phyloP scores from a whole-genome alignment of 495 filamentous ascomycete genomes.

The Penicillium nucicola region DNA sequence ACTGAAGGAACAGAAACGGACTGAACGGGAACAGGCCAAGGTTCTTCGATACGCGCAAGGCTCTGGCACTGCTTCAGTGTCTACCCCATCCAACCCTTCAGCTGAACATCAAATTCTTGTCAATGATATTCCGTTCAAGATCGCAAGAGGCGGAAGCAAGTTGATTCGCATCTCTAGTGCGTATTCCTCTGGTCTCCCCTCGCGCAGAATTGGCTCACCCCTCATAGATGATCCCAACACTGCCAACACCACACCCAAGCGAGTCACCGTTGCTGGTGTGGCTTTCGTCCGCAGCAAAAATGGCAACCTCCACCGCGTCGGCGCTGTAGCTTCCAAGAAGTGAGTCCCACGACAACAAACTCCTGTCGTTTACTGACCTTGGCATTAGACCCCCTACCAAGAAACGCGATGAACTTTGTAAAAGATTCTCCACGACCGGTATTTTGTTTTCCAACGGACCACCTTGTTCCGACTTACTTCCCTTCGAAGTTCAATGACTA shows the following conservation, averaged over 20 bases:
- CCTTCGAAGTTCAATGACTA: conserved; percentile 12
- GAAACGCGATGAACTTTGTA: conserved; percentile 80
- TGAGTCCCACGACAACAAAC: conserved; percentile 12
- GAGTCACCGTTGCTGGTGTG: conserved; percentile 73
- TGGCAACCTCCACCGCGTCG: conserved; percentile 78
- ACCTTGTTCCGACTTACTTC: conserved; percentile 5
- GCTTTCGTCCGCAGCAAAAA: conserved; percentile 86
- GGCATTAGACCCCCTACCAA: conserved; percentile 47
- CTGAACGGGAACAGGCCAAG: conserved; percentile 61
- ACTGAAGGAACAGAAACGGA: conserved; percentile 54
- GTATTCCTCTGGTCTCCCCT: conserved; percentile 13
- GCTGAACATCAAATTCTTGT: conserved; percentile 65
- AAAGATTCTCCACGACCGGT: conserved; percentile 89
- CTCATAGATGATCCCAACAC: conserved; percentile 57
- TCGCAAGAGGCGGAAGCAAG: conserved; percentile 80
- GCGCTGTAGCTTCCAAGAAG: conserved; percentile 44
- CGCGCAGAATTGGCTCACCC: conserved; percentile 43
- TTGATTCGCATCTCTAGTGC: conserved; percentile 73
- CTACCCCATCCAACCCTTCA: conserved; percentile 27
- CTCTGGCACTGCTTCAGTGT: conserved; percentile 35
- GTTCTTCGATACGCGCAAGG: conserved; percentile 45
- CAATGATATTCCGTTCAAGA: conserved; percentile 72
- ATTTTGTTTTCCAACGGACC: conserved; percentile 39
- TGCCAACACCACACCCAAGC: conserved; percentile 73
- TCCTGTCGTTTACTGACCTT: conserved; percentile 19